Evolutionary conservation across 805 yeast species (phyloP), one percentile per base, ranked within the genome.

Genomic region (Cyberlindnera sargentensis): DNA sequence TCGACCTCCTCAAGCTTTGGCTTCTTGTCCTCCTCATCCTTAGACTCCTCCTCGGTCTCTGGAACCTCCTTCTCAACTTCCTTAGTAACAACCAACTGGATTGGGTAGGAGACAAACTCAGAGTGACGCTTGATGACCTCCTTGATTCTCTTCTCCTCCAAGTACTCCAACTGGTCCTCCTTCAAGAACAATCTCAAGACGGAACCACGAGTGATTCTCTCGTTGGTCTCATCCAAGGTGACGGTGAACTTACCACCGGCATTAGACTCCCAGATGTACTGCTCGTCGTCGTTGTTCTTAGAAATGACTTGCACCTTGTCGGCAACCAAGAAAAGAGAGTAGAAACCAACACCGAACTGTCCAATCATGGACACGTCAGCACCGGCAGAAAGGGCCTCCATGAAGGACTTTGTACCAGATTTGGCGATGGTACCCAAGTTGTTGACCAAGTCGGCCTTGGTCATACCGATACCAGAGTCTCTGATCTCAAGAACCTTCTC

Each of bases 311-410:
- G 96, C 53, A 93, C 99, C 60, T 80, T 87, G 76, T 93, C 99
- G 61, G 99, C 98, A 66, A 93, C 99, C 76, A 93, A 80, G 86
- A 93, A 93, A 57, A 91, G 78, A 44, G 99, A 93, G 84, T 93
- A 93, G 91, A 93, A 93, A 82, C 99, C 99, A 61, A 93, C 99
- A 89, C 99, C 99, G 77, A 93, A 93, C 76, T 93, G 99, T 80
- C 99, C 99, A 75, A 93, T 93, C 99, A 93, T 93, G 53, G 98
- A 90, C 51, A 93, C 97, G 70, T 93, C 99, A 50, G 99, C 99
- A 75, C 99, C 99, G 54, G 97, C 98, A 55, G 95, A 84, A 56
- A 95, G 78, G 56, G 99, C 99, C 76, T 93, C 99, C 99, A 93
- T 93, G 72, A 93, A 93, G 59, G 95, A 88, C 77, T 93, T 93